A percentile compares a stretch with the other conserved stretches of the same genome.
These are phyloP conservation scores for Cyberlindnera saturnus DNA, from an alignment of 805 yeast species.

Conservation along the genomic window DNA sequence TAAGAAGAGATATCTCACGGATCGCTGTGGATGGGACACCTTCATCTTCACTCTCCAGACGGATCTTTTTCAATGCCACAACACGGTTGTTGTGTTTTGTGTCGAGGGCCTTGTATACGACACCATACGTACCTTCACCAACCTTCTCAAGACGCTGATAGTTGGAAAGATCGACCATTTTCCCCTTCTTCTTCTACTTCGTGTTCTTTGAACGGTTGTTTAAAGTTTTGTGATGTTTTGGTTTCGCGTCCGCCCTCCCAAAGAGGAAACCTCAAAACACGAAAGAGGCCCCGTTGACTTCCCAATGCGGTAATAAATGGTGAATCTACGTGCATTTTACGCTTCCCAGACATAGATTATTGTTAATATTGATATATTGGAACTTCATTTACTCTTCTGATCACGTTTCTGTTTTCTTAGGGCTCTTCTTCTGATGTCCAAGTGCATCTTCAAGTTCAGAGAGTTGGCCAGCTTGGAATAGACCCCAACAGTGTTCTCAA, in stretches of 20 bases:
- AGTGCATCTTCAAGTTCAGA: slow-evolving; percentile 72
- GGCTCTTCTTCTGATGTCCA: slow-evolving; percentile 75
- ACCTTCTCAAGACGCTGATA: slow-evolving; percentile 93
- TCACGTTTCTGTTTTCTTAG: slow-evolving; percentile 49
- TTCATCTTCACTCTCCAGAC: slow-evolving; percentile 94
- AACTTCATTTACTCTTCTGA: background rate
- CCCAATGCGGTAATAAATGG: background rate
- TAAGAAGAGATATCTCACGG: slow-evolving; percentile 88
- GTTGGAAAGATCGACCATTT: slow-evolving; percentile 64
- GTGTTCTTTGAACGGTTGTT: slow-evolving; percentile 1
- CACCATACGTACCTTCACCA: slow-evolving; percentile 98
- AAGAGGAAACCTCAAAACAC: slow-evolving; percentile 6
- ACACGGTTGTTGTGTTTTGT: slow-evolving; percentile 84
- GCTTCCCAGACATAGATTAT: background rate
- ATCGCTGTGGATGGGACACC: slow-evolving; percentile 99
- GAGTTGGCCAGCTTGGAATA: slow-evolving; percentile 63
- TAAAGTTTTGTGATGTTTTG: slow-evolving; percentile 2
- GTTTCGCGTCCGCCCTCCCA: slow-evolving; percentile 6
- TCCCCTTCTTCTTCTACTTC: background rate
- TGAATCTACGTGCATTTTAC: background rate
- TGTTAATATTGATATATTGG: slow-evolving; percentile 3
- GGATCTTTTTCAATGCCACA: slow-evolving; percentile 92
- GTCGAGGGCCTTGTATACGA: slow-evolving; percentile 93
- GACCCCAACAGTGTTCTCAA: slow-evolving; percentile 78
- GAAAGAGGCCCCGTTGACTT: background rate